Base-by-base conservation (phyloP, 495 filamentous ascomycete genomes). In the Aspergillus baeticus region DNA sequence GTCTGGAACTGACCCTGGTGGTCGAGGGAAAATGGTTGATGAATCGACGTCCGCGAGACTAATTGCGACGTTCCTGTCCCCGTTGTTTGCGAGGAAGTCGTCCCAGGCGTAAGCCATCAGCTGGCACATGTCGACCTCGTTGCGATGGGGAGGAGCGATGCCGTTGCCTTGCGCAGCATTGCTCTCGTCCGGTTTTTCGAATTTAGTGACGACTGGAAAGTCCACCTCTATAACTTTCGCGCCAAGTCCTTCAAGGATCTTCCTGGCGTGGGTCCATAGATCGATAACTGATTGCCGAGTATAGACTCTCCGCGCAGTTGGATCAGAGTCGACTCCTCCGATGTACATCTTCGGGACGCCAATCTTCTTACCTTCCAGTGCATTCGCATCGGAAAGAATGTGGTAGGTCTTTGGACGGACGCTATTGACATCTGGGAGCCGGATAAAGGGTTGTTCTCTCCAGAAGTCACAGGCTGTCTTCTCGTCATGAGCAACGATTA, bases 81-180 rank as follows among this genome's bases (percentile, higher is more conserved):
- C 21, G 22, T 63, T 63, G 6, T 20, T n/a, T 5, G n/a, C 22
- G 15, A 63, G 43, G 21, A 63, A 59, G 6, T 58, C 46, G 35
- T 63, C 61, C 61, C 57, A 63, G n/a, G 33, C 52, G 4, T 54
- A 39, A 1, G 61, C 61, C 21, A 63, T 59, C 20, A 60, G 31
- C 21, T 50, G 46, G 37, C 57, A 63, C 20, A 38, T 6, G 45
- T 31, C 15, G 23, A 26, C 13, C 17, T 34, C 0, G 26, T 34
- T 11, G 45, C 23, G 23, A 48, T 48, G 23, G 6, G 45, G 45
- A 3, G 33, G 22, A 1, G 43, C 43, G 5, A 46, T 46, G 6
- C 43, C 22, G 23, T 18, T 33, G 11, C 45, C 45, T n/a, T 34
- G 11, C 26, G 3, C 26, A 4, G 26, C 4, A 8, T 29, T 8